Conservation (phyloP, 129 eudicot genomes). For the Flaveria brownii region DNA sequence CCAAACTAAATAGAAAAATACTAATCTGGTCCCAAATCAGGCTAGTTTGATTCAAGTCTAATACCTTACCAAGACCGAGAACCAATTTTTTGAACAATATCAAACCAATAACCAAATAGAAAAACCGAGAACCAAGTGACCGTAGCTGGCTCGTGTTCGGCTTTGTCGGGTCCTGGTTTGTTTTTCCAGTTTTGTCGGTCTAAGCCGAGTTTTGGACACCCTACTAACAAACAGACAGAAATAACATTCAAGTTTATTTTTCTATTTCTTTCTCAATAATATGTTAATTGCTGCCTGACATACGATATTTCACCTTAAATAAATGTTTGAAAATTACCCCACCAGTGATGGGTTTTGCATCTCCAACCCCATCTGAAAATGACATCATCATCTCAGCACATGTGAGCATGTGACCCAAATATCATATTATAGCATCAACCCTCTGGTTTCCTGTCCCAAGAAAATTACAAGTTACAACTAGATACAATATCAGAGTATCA, state of each 20-base stretch:
- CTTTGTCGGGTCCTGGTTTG: neutral
- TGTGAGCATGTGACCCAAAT: slow-evolving; percentile 31
- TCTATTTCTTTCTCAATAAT: neutral
- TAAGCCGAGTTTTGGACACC: neutral
- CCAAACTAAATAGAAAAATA: neutral
- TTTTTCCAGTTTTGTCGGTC: neutral
- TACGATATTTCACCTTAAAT: neutral
- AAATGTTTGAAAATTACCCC: neutral
- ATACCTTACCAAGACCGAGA: too few relatives aligned
- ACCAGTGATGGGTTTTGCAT: slow-evolving; percentile 8
- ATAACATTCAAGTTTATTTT: neutral
- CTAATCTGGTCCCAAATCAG: neutral
- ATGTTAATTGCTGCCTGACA: neutral
- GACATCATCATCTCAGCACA: slow-evolving; percentile 16
- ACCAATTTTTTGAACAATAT: neutral
- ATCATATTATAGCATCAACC: slow-evolving; percentile 15
- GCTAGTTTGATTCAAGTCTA: neutral
- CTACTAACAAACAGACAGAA: neutral
- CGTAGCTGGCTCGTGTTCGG: neutral
- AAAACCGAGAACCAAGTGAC: neutral
- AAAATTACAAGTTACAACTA: slow-evolving; percentile 9
- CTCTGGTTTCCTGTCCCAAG: slow-evolving; percentile 10
- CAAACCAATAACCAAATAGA: neutral
- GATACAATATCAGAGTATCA: neutral
- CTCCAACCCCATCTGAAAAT: slow-evolving; percentile 14